Conservation (phyloP, 805 yeast genomes). For the Lachancea nothofagi region DNA sequence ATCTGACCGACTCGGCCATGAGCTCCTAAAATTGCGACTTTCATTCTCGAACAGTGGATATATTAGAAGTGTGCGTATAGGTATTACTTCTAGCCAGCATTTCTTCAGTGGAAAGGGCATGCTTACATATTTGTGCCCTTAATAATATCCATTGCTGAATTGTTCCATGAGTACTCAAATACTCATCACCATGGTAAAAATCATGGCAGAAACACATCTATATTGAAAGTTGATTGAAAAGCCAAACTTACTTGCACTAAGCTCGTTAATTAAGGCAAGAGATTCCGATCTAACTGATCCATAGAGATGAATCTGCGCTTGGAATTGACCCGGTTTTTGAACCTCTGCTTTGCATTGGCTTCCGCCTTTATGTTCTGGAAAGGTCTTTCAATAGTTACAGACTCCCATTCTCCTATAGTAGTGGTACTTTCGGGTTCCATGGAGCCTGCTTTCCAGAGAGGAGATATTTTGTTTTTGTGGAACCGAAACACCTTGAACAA, state of each 20-base stretch:
- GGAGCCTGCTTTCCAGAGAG: conserved; percentile 99
- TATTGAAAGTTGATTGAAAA: no score
- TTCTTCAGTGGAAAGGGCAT: no score
- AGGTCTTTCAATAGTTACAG: conserved; percentile 64
- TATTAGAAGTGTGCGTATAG: no score
- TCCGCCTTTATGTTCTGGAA: conserved; percentile 94
- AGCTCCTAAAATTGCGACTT: conserved; percentile 51
- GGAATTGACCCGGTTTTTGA: conserved; percentile 60
- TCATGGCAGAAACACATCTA: no score
- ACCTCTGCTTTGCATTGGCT: conserved; percentile 72
- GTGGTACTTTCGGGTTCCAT: conserved; percentile 96
- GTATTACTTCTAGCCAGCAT: no score
- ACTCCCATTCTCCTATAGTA: conserved; percentile 89
- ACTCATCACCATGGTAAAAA: no score
- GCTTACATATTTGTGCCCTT: no score
- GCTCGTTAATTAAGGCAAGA: no score
- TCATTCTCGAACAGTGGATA: conserved; percentile 15
- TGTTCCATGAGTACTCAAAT: no score
- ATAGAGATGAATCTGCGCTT: conserved; percentile 51
- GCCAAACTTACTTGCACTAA: no score
- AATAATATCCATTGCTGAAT: no score
- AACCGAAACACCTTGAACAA: conserved; percentile 61
- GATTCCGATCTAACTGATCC: conserved; percentile 2
- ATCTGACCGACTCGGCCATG: conserved; percentile 56
- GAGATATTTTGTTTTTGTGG: conserved; percentile 89